Evolutionary conservation across 345 rosid genomes (phyloP), one percentile per base, ranked within the genome.

Genomic region (Pelargonium nanum): DNA sequence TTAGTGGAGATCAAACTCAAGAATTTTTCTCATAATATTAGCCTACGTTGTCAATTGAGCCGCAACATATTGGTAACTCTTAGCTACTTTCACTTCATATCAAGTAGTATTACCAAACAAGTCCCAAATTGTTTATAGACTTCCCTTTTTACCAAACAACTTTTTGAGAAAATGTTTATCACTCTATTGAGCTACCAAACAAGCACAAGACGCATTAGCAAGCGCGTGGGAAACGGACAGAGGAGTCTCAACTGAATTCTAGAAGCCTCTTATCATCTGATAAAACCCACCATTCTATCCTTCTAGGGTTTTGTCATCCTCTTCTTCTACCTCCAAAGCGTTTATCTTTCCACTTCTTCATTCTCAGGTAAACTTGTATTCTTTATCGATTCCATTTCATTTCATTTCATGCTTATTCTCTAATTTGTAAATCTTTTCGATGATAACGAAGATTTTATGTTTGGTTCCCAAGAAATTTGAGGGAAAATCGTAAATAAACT

Each of bases 231-330:
- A 12, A 40, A 40, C 48, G 7, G 7, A 40, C 48, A 7, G 15
- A 12, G 6, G 17, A 40, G 2, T 10, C 15, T 6, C 15, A 12
- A 40, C 15, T 40, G 48, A 40, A 34, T 52, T 52, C 55, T 52
- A 52, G 55, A 52, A 52, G 55, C 55, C 22, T 52, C 55, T 52
- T n/a, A 52, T 52, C 55, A 52, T 19, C 55, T 1, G 22, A 52
- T n/a, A 52, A 52, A 52, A 52, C 8, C 55, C 22, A 2, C 55
- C 9, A 40, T 52, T 52, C 5, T 52, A 20, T 52, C 55, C 1
- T 8, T n/a, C 55, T 52, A 52, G 55, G 55, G 55, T 52, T 52
- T 52, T 52, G 22, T n/a, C 17, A 19, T 52, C 55, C 15, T 34
- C 45, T 2, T 40, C 48, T 40, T 40, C 48, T 40, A 52, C 55